Conservation (phyloP, 176 grass and related monocot species). For the Ensete ventricosum region DNA sequence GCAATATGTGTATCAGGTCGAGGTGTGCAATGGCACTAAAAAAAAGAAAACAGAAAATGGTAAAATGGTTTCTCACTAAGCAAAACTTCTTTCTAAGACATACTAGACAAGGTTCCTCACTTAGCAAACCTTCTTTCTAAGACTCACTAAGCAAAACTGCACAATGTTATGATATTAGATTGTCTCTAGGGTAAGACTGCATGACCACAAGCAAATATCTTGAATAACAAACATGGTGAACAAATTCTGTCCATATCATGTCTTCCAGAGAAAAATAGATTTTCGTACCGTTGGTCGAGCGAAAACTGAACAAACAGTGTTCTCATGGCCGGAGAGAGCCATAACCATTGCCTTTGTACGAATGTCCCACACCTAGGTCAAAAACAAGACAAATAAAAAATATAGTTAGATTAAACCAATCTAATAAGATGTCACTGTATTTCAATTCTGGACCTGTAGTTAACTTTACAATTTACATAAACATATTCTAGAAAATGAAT, state of each 20-base stretch:
- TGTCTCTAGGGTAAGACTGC: background rate
- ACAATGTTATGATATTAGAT: background rate
- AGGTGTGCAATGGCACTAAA: too few species aligned
- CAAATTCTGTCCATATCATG: background rate
- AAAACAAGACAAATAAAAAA: constrained; percentile 11
- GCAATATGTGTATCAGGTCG: too few species aligned
- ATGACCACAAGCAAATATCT: background rate
- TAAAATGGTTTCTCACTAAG: too few species aligned
- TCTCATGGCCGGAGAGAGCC: constrained; percentile 95
- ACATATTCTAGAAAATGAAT: background rate
- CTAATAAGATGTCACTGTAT: background rate
- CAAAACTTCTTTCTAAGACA: too few species aligned
- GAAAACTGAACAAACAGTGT: constrained; percentile 97
- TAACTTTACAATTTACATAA: constrained; percentile 8
- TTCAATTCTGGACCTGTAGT: background rate
- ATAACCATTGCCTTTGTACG: constrained; percentile 89
- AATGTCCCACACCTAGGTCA: constrained; percentile 85
- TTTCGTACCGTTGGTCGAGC: constrained; percentile 73
- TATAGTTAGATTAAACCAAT: background rate
- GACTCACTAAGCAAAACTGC: too few species aligned
- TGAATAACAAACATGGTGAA: background rate
- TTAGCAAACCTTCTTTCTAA: too few species aligned
- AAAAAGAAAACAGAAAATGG: too few species aligned
- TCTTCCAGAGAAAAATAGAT: background rate
- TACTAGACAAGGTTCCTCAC: too few species aligned